Evolutionary conservation across 179 eudicot genomes (phyloP), one percentile per base, ranked within the genome.

Genomic region (Silene vulgaris): DNA sequence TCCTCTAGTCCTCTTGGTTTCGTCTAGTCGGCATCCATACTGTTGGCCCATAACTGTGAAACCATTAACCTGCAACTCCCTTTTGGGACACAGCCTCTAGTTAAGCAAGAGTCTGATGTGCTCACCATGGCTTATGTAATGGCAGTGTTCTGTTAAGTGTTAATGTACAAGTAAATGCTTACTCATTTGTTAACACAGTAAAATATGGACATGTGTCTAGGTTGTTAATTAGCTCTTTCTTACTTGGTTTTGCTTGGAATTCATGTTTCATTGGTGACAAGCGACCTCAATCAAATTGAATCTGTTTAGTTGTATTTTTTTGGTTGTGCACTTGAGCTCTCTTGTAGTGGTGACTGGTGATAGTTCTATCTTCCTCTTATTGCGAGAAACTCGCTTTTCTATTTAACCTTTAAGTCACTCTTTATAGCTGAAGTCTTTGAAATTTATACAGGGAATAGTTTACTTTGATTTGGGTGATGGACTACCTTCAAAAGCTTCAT

Each of bases 381-480:
- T 26, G 56, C 35, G 45, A 67, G 56, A 61, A 48, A 6, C 48
- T 52, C 29, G 28, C 62, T 35, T 37, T 63, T 64, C 21, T 20
- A 37, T 35, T 72, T 54, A 21, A 28, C 35, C 69, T 52, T 28
- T 20, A 35, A 32, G 48, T 35, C 59, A 52, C 43, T 8, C 17
- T 29, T 59, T 73, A 32, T 6, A 28, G 69, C 61, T 80, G 59
- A 75, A 35, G 4, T 48, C 5, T 70, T 72, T 71, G 45, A 37
- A 19, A 61, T 43, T 73, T 54, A 17, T 79, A 37, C 92, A 95
- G 99, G 99, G 97, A 63, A 83, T 95, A 84, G 28, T 85, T 73
- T 95, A 85, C 84, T 88, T 92, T 79, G 87, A 89, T 64, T 89
- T 90, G 93, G 90, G 87, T 65, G 89, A 84, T 85, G 90, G 80